These are phyloP conservation scores for Metarhizium robertsii DNA, from an alignment of 2,329 filamentous ascomycete species.

Conservation along the genomic window DNA sequence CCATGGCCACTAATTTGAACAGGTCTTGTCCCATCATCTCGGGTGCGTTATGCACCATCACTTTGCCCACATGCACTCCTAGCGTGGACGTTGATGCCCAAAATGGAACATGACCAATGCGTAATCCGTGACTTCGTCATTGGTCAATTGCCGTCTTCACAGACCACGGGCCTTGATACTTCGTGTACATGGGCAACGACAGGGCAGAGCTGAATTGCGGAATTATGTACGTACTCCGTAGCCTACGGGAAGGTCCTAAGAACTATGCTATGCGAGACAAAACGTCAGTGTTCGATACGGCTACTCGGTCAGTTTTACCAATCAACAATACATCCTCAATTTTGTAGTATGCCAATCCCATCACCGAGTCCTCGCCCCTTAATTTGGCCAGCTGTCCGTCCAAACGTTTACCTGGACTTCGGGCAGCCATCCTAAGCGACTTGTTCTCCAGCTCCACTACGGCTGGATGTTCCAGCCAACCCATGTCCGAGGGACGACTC, in stretches of 20 bases:
- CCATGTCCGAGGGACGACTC: conserved; percentile 86
- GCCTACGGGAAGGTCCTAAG: neutral
- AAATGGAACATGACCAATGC: neutral
- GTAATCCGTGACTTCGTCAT: neutral
- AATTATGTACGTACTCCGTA: neutral
- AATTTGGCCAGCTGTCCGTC: conserved; percentile 1
- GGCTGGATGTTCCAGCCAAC: conserved; percentile 71
- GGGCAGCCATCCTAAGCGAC: conserved; percentile 3
- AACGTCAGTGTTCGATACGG: neutral
- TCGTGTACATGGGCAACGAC: neutral
- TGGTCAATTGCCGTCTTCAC: neutral
- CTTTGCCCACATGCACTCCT: neutral
- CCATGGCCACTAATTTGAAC: neutral
- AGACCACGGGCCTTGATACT: neutral
- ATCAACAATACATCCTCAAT: neutral
- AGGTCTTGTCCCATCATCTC: neutral
- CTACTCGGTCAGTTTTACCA: neutral
- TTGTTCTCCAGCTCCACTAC: conserved; percentile 29
- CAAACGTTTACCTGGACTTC: conserved; percentile 4
- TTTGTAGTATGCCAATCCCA: neutral
- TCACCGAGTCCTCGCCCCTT: neutral
- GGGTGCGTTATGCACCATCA: neutral
- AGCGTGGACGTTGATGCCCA: neutral
- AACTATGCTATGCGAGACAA: conserved; percentile 2
- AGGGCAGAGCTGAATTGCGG: neutral